Conservation (phyloP, 164 flowering plant genomes). For the Vitis rotundifolia region DNA sequence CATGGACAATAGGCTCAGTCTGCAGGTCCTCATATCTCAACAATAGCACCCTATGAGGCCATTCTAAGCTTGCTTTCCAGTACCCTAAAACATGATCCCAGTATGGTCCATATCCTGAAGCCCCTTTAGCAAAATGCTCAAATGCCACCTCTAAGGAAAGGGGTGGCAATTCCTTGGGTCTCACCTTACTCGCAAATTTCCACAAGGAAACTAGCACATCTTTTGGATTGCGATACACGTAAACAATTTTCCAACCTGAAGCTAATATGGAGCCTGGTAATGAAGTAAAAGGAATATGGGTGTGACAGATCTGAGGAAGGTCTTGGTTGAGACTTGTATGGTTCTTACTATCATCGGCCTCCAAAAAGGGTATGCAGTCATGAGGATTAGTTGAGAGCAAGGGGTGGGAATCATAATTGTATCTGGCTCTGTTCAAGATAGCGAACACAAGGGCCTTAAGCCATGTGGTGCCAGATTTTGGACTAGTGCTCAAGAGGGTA, state of each 20-base stretch:
- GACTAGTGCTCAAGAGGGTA: conserved; percentile 3
- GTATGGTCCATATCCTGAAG: conserved; percentile 11
- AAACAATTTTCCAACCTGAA: conserved; percentile 8
- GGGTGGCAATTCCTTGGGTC: not conserved
- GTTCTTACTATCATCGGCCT: not conserved
- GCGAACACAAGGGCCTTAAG: conserved; percentile 15
- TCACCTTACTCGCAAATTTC: conserved; percentile 12
- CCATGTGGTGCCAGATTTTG: conserved; percentile 22
- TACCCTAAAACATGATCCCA: too few relatives aligned
- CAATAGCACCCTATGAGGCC: too few relatives aligned
- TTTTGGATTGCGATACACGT: conserved; percentile 20
- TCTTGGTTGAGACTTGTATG: not conserved
- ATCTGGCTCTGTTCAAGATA: not conserved
- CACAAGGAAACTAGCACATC: conserved; percentile 25
- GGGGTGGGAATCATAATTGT: conserved; percentile 1
- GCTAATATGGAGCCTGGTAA: conserved; percentile 9
- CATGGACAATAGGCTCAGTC: too few relatives aligned
- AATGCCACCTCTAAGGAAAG: conserved; percentile 16
- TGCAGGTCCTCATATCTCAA: too few relatives aligned
- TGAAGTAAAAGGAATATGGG: conserved; percentile 10
- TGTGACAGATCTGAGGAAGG: not conserved
- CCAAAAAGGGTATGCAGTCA: conserved; percentile 20
- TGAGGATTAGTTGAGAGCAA: conserved; percentile 20
- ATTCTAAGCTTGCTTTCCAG: too few relatives aligned
- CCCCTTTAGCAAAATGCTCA: conserved; percentile 24